A percentile compares a stretch with the other conserved stretches of the same genome.
Evolutionary conservation across 1,139 yeast species (phyloP).

Genomic region (Lodderomyces margitis): DNA sequence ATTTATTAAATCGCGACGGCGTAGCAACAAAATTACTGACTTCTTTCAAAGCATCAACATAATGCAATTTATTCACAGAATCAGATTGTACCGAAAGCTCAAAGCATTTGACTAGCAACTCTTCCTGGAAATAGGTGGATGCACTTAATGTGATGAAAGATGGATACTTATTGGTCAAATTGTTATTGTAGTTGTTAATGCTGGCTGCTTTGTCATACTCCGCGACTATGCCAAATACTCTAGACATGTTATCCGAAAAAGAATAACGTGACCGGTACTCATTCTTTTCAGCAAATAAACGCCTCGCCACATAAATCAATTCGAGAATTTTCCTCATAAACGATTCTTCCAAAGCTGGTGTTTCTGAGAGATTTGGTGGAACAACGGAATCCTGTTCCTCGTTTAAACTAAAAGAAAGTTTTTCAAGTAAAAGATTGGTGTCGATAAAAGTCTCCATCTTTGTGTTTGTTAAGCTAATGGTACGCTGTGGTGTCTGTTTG

Average conservation of each 20-base stretch:
- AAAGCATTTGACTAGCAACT: constrained; percentile 59
- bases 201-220: constrained; percentile 43
- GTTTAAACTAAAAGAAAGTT: constrained; percentile 43
- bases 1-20: constrained; percentile 16
- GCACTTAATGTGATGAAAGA: constrained; percentile 57
- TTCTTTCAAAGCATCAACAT: constrained; percentile 59
- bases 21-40: constrained; percentile 8
- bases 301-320: constrained; percentile 41
- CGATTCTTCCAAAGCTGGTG: constrained; percentile 39
- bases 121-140: constrained; percentile 58
- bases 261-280: constrained; percentile 32
- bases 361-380: constrained; percentile 51
- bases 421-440: constrained; percentile 47
- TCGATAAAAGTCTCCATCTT: constrained; percentile 55
- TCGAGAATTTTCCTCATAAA: constrained; percentile 52
- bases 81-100: constrained; percentile 55
- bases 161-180: constrained; percentile 21
- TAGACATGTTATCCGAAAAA: constrained; percentile 37
- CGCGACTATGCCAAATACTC: constrained; percentile 34
- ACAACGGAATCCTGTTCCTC: constrained; percentile 44
- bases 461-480: constrained; percentile 50
- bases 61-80: constrained; percentile 51
- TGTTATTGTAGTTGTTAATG: constrained; percentile 15
- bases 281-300: constrained; percentile 22
- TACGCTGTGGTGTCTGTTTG: constrained; percentile 41